Conservation (phyloP, 2,329 filamentous ascomycete species). For the Fusarium chaquense region DNA sequence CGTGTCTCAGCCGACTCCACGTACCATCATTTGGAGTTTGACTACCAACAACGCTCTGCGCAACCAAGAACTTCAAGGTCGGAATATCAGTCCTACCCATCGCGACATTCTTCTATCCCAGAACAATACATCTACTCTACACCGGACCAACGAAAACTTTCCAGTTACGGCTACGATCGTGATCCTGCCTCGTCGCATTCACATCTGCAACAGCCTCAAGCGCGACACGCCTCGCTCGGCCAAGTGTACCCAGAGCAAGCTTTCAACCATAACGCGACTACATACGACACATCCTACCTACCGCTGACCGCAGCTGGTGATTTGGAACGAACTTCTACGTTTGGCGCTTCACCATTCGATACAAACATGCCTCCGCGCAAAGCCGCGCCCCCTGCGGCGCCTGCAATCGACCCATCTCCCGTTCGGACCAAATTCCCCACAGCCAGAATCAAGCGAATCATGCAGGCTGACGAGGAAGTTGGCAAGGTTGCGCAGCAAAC, state of each 20-base stretch:
- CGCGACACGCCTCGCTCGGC: conserved; percentile 26
- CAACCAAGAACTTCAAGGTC: conserved; percentile 34
- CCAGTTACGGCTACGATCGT: conserved; percentile 22
- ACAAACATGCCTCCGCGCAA: conserved; percentile 53
- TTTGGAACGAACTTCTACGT: conserved; percentile 18
- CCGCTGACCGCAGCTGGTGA: conserved; percentile 16
- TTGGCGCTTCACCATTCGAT: conserved; percentile 23
- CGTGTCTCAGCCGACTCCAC: conserved; percentile 24
- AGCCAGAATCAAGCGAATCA: conserved; percentile 97
- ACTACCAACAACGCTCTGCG: conserved; percentile 45
- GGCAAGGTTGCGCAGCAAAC: conserved; percentile 99
- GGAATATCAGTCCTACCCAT: conserved; percentile 44
- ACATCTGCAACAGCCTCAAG: conserved; percentile 35
- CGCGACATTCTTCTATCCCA: conserved; percentile 32
- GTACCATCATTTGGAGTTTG: conserved; percentile 45
- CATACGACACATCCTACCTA: conserved; percentile 37
- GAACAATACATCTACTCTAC: conserved; percentile 35
- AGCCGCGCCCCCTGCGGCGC: conserved; percentile 53
- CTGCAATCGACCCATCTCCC: conserved; percentile 70
- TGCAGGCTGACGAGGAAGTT: conserved; percentile 99
- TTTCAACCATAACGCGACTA: conserved; percentile 15
- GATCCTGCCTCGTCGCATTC: conserved; percentile 15
- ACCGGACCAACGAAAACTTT: conserved; percentile 14
- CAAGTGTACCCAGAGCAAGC: conserved; percentile 32
- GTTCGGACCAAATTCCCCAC: conserved; percentile 97